Conservation (phyloP, 495 filamentous ascomycete genomes). For the Hypoxylon lienhwacheense region DNA sequence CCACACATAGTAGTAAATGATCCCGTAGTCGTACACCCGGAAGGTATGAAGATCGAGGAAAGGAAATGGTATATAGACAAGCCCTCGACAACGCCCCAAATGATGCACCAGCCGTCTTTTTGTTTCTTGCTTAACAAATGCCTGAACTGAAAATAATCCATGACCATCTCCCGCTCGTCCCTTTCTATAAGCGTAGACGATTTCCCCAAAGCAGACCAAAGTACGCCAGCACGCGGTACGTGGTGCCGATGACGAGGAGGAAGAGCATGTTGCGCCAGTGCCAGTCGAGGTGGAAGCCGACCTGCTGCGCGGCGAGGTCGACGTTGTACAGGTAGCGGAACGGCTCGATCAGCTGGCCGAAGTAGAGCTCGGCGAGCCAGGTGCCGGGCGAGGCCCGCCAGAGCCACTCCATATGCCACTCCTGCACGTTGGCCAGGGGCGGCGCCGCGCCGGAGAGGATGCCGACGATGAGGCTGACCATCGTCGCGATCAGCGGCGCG, state of each 20-base stretch:
- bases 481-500: slow-evolving; percentile 52
- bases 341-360: slow-evolving; percentile 50
- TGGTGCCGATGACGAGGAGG: slow-evolving; percentile 43
- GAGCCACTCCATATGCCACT: slow-evolving; percentile 59
- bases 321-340: slow-evolving; percentile 52
- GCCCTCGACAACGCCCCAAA: no score
- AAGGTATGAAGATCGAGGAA: no score
- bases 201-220: slow-evolving; percentile 40
- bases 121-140: background rate
- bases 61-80: no score
- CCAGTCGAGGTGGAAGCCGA: slow-evolving; percentile 47
- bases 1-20: no score
- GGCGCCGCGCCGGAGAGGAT: slow-evolving; percentile 55
- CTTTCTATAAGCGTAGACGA: slow-evolving; percentile 24
- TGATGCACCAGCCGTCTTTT: background rate
- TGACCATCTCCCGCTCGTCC: background rate
- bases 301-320: slow-evolving; percentile 38
- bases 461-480: slow-evolving; percentile 51
- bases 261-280: slow-evolving; percentile 44
- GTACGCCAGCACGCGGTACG: slow-evolving; percentile 49
- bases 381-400: slow-evolving; percentile 57
- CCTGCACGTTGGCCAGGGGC: slow-evolving; percentile 48
- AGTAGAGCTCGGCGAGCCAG: slow-evolving; percentile 61
- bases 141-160: no score
- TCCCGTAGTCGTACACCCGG: no score